These are phyloP conservation scores for Jamesozyma hellenica DNA, from an alignment of 805 yeast species.

Conservation along the genomic window DNA sequence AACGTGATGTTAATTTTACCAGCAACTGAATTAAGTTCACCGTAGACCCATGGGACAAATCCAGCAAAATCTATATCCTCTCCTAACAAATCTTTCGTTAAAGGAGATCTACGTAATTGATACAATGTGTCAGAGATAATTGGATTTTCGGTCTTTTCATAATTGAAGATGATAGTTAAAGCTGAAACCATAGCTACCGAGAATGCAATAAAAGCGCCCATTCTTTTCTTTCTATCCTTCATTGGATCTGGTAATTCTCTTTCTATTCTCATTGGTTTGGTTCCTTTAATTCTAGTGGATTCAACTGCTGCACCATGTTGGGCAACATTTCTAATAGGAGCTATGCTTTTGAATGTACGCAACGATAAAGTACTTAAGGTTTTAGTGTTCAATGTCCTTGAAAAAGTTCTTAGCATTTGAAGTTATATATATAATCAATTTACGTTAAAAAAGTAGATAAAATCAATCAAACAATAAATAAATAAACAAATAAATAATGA, in stretches of 20 bases:
- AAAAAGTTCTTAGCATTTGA: constrained; percentile 3
- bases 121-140: constrained; percentile 79
- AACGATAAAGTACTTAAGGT: neutral
- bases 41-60: constrained; percentile 75
- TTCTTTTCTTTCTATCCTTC: constrained; percentile 41
- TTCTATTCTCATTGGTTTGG: constrained; percentile 56
- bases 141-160: constrained; percentile 87
- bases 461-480: too few species aligned
- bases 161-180: constrained; percentile 68
- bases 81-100: constrained; percentile 58
- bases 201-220: constrained; percentile 47
- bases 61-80: constrained; percentile 63
- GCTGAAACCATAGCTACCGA: constrained; percentile 43
- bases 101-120: constrained; percentile 65
- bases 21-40: constrained; percentile 71
- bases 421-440: too few species aligned
- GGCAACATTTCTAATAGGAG: neutral
- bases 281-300: too few species aligned
- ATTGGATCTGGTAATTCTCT: constrained; percentile 76
- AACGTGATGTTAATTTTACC: constrained; percentile 72
- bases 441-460: too few species aligned
- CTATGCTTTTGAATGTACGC: constrained; percentile 5
- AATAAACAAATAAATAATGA: too few species aligned
- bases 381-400: neutral
- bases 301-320: neutral